Evolutionary conservation across 495 filamentous ascomycete genomes (phyloP).

Genomic region (Chaetomidium leptoderma): DNA sequence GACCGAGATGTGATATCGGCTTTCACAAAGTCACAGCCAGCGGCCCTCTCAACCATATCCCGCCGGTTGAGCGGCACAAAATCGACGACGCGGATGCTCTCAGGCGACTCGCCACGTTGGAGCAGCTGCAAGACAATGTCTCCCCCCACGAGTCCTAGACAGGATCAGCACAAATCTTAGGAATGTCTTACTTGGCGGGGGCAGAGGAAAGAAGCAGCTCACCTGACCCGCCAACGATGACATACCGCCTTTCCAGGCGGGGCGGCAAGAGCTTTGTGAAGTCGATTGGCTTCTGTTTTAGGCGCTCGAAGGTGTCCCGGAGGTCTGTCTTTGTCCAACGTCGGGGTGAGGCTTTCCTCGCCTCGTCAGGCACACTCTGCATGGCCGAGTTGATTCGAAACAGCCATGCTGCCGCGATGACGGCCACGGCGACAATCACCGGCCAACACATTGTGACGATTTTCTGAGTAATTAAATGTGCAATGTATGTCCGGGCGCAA

Average conservation of each 20-base stretch:
- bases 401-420: constrained; percentile 42
- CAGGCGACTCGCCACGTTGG: constrained; percentile 49
- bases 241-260: constrained; percentile 51
- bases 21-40: constrained; percentile 44
- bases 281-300: constrained; percentile 44
- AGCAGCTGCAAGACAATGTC: constrained; percentile 54
- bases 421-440: constrained; percentile 12
- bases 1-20: constrained; percentile 50
- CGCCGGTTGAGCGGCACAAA: constrained; percentile 41
- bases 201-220: constrained; percentile 15
- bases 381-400: constrained; percentile 51
- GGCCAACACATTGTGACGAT: not conserved
- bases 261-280: constrained; percentile 49
- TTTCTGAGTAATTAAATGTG: not conserved
- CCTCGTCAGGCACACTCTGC: constrained; percentile 46
- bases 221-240: constrained; percentile 57
- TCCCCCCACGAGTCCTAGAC: constrained; percentile 51
- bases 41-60: constrained; percentile 35
- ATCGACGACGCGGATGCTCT: constrained; percentile 54
- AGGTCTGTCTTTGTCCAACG: constrained; percentile 53
- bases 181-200: not conserved
- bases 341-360: constrained; percentile 38
- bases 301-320: constrained; percentile 44
- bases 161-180: not conserved
- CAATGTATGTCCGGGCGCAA: not conserved